phyloP scores from a whole-genome alignment of 2,329 filamentous ascomycete genomes.

The Sphaerulina vaccinii region DNA sequence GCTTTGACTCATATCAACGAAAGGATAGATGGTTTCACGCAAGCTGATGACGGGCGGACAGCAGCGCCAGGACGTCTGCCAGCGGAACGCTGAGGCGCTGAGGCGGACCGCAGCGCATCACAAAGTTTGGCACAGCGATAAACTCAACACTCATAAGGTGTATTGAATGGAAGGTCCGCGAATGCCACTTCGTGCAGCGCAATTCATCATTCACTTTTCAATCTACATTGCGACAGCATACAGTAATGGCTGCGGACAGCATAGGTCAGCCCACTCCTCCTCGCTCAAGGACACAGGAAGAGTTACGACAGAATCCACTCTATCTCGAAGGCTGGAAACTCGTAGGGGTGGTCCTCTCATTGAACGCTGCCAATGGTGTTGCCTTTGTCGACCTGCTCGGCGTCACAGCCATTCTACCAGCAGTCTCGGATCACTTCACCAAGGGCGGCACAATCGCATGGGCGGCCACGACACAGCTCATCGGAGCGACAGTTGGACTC shows the following conservation, averaged over 20 bases:
- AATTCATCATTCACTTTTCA: too few relatives aligned
- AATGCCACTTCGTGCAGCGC: neutral
- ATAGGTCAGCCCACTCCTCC: too few relatives aligned
- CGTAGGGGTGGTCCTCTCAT: constrained; percentile 8
- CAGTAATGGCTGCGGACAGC: too few relatives aligned
- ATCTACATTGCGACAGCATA: too few relatives aligned
- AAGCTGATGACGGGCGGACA: neutral
- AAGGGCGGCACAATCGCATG: constrained; percentile 22
- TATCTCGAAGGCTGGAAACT: constrained; percentile 25
- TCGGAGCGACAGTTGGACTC: constrained; percentile 22
- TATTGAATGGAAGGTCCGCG: neutral
- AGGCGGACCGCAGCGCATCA: too few relatives aligned
- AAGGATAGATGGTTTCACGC: neutral
- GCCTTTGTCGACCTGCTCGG: constrained; percentile 20
- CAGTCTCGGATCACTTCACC: constrained; percentile 17
- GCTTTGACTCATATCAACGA: neutral
- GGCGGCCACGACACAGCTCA: constrained; percentile 24
- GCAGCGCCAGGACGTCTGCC: neutral
- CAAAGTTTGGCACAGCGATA: neutral
- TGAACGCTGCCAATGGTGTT: constrained; percentile 19
- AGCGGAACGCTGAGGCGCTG: neutral
- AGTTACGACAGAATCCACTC: neutral
- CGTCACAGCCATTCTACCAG: constrained; percentile 17
- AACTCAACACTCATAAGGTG: neutral
- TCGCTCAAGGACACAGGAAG: too few relatives aligned